Base-by-base conservation (phyloP, 2,329 filamentous ascomycete species). In the Dactylonectria estremocensis region DNA sequence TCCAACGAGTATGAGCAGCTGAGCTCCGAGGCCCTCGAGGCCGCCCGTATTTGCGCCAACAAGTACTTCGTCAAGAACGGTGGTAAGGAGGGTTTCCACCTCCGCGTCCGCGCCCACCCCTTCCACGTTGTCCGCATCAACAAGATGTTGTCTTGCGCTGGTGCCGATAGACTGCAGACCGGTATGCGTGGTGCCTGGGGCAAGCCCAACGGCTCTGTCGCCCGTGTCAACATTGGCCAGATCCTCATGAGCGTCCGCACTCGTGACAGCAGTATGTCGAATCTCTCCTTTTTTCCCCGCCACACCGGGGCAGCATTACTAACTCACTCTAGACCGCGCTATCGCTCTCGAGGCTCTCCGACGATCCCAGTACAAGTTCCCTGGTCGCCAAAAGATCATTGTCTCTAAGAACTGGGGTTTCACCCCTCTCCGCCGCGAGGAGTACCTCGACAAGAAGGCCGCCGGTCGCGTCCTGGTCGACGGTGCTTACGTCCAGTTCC, bases 41-140 rank as follows among this genome's bases (percentile, higher is more conserved):
- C 96, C 84, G 96, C 96, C 86, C 96, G 96, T 92, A 99, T 99
- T 85, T 98, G 95, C 91, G 95, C 95, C 93, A 99, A 99, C 94
- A 98, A 98, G 94, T 97, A 92, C 88, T 84, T 93, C 75, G 89
- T 91, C 85, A 92, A 92, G 89, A 84, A 86, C 79, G 84, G 86
- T 78, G 91, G 91, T 84, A 93, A 93, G 88, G 91, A 93, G 81
- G 84, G 86, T 82, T 93, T 93, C 89, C 91, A 93, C 84, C 86
- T 93, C 77, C 90, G 91, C 79, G 89, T 93, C 82, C 91, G 96
- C 83, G 95, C 95, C 83, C 96, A 99, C 91, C 96, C 96, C 77
- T 99, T 94, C 94, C 96, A 99, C 91, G 96, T 99, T 88, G 93
- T 99, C 90, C 96, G 96, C 88, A 99, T 99, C 95, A 99, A 99